Evolutionary conservation across 1,139 yeast species (phyloP).

Genomic region (Magnusiomyces ingens): DNA sequence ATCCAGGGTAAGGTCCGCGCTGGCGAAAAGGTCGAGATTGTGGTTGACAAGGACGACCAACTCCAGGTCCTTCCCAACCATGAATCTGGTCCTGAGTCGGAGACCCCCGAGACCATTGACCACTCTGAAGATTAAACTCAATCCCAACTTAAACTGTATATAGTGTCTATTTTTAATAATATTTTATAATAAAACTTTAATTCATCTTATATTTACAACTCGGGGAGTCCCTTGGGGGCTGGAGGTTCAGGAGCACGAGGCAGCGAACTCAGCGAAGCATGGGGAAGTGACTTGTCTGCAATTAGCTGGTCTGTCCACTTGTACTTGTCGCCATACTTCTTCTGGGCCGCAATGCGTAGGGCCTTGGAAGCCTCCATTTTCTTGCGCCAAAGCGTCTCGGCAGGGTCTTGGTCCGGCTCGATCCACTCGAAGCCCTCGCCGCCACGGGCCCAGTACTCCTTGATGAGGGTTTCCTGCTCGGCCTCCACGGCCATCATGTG

Average conservation of each 20-base stretch:
- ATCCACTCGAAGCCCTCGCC: conserved; percentile 76
- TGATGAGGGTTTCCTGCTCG: conserved; percentile 51
- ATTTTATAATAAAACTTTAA: too few species aligned
- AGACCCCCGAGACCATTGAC: conserved; percentile 6
- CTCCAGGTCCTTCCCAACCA: conserved; percentile 46
- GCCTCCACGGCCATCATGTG: conserved; percentile 49
- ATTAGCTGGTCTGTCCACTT: conserved; percentile 26
- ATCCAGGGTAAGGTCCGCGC: conserved; percentile 72
- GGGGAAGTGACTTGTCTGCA: conserved; percentile 22
- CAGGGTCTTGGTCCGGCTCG: conserved; percentile 76
- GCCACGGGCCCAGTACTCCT: conserved; percentile 72
- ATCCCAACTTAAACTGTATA: too few species aligned
- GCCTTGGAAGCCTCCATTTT: conserved; percentile 14
- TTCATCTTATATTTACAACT: background rate
- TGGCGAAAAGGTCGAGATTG: conserved; percentile 52
- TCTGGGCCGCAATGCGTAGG: conserved; percentile 9
- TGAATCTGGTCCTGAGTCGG: conserved; percentile 22
- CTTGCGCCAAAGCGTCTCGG: conserved; percentile 34
- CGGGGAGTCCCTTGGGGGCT: conserved; percentile 5
- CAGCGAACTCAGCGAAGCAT: conserved; percentile 27
- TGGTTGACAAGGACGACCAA: conserved; percentile 36
- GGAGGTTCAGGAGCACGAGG: conserved; percentile 13
- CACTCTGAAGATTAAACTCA: background rate
- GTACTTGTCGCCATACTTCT: conserved; percentile 16
- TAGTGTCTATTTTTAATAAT: too few species aligned